phyloP scores from a whole-genome alignment of 116 monocot genomes.

The Zostera marina region DNA sequence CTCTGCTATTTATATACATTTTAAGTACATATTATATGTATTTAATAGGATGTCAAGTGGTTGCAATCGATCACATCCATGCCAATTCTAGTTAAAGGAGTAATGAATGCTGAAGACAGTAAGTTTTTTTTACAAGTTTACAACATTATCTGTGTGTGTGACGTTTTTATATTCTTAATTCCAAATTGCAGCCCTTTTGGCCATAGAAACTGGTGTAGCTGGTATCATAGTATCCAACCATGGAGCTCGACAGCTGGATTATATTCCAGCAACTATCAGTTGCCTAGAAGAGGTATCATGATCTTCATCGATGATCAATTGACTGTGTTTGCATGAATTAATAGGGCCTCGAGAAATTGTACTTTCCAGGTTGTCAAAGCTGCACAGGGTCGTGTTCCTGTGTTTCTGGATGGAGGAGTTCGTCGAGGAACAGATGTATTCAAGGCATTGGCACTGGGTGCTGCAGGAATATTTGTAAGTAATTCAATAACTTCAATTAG shows the following conservation, averaged over 20 bases:
- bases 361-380: constrained; percentile 61
- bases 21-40: not conserved
- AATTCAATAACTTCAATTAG: too few species aligned
- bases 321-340: too few species aligned
- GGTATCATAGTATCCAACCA: constrained; percentile 98
- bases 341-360: too few species aligned
- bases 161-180: not conserved
- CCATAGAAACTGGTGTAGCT: constrained; percentile 70
- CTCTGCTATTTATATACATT: not conserved
- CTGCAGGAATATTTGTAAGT: constrained; percentile 94
- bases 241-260: constrained; percentile 96
- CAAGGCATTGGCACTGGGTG: constrained; percentile 91
- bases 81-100: constrained; percentile 85
- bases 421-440: constrained; percentile 95
- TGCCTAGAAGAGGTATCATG: constrained; percentile 64
- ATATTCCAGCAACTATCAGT: constrained; percentile 70
- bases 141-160: not conserved
- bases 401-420: constrained; percentile 85
- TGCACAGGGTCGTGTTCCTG: constrained; percentile 64
- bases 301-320: not conserved
- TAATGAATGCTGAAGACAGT: constrained; percentile 84
- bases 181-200: constrained; percentile 29
- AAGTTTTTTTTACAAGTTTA: constrained; percentile 9
- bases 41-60: constrained; percentile 75
- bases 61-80: constrained; percentile 79